Base-by-base conservation (phyloP, 2,329 filamentous ascomycete genomes). In the Aspergillus hortae region DNA sequence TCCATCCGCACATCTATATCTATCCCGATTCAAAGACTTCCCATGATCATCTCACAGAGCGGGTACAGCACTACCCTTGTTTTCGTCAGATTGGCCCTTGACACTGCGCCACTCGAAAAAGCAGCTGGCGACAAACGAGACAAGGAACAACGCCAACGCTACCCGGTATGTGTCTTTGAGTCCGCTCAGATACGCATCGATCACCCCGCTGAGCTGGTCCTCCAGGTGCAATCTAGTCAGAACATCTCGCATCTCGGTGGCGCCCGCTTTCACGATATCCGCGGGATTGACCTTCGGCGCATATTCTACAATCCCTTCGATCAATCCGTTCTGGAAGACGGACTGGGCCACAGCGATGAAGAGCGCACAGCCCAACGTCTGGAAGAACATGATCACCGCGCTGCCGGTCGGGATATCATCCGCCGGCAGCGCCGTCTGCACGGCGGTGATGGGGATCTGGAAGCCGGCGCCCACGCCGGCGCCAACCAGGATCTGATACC, bases 271-370 rank as follows among this genome's bases (percentile, higher is more conserved):
- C 14, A 61, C 46, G 42, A 62, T 62, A 0, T 21, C 57, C 3
- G 11, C 10, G 11, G 60, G 54, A 27, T 54, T 15, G 6, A 54
- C 49, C 3, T 36, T 27, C 0, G 49, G 44, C 6, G 42, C 51
- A 30, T 44, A 49, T 3, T 44, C 14, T 6, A 30, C 36, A 19
- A 50, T 27, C 4, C 54, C 75, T 3, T 65, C 56, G 49, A 80
- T 69, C 11, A 84, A 71, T 1, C 67, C 67, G 57, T 79, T 80
- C 47, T 72, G 73, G 56, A 83, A 79, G 4, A 81, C 69, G 51
- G 73, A 76, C 57, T 81, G 76, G 1, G 69, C 78, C 12, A 80
- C 76, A 3, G 74, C 74, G 41, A 82, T 72, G 54, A 82, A 82
- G 1, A 82, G 51, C 0, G 70, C 68, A 1, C 70, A 70, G n/a